Percentiles rank a stretch among this genome's conserved stretches.
These are phyloP conservation scores for Penicillium janthinellum DNA, from an alignment of 2,329 filamentous ascomycete genomes.

Conservation along the genomic window DNA sequence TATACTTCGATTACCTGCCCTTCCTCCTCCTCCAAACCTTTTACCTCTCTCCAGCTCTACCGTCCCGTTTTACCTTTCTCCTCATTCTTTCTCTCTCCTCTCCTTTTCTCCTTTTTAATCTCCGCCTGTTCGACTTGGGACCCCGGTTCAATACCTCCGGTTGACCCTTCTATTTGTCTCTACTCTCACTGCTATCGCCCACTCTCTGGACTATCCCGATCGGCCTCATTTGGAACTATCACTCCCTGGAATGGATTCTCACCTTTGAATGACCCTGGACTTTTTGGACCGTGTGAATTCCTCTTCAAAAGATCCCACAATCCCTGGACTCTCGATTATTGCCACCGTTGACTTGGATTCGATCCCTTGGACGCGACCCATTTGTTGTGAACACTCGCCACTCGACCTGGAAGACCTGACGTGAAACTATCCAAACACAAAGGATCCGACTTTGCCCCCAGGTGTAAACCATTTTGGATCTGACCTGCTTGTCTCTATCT, in stretches of 20 bases:
- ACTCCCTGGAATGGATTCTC: slow-evolving; percentile 16
- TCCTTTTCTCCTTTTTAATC: background rate
- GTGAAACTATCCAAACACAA: background rate
- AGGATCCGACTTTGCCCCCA: background rate
- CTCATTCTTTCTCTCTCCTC: slow-evolving; percentile 14
- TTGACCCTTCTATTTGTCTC: background rate
- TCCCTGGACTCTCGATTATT: slow-evolving; percentile 1
- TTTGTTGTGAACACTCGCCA: slow-evolving; percentile 2
- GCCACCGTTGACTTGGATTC: background rate
- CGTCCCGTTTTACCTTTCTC: slow-evolving; percentile 1
- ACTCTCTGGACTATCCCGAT: slow-evolving; percentile 3
- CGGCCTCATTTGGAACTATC: background rate
- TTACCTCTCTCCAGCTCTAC: slow-evolving; percentile 11
- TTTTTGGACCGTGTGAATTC: slow-evolving; percentile 7
- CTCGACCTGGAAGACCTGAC: background rate
- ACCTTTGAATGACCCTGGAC: slow-evolving; percentile 14
- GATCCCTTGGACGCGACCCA: slow-evolving; percentile 1
- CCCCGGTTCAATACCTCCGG: background rate
- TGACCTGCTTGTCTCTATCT: background rate
- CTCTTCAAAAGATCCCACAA: background rate
- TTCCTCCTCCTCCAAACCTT: slow-evolving; percentile 9
- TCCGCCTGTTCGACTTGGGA: background rate
- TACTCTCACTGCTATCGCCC: background rate
- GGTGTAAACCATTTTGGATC: slow-evolving; percentile 1
- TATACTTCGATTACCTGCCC: slow-evolving; percentile 1